Evolutionary conservation across 352 stramenopile genomes (phyloP), one percentile per base, ranked within the genome.

Genomic region (Pythium aquatile): DNA sequence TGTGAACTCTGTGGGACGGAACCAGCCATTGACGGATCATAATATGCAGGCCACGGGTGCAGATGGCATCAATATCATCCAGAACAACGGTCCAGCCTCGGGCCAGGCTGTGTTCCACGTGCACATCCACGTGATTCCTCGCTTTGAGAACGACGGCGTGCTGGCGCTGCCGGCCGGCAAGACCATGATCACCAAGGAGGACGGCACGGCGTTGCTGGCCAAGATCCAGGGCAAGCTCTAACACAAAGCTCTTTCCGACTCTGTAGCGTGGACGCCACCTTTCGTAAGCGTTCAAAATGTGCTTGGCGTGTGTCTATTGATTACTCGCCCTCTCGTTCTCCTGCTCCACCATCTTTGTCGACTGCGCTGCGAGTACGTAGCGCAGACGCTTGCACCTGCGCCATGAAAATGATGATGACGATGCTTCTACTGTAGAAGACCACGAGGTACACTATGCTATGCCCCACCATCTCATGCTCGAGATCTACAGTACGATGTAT

Each of bases 181-280:
- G 37, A 53, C 55, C 10, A 92, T 92, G 84, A 82, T 95, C 64
- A 63, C 65, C 52, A 80, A 83, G 65, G 82, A 86, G 14, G 81
- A 89, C 46, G 86, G 72, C 20, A 32, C 63, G 14, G 76, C 76
- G 37, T 76, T 93, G 68, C 72, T 93, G 55, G 58, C 69, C 29
- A 87, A 93, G 71, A 95, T 95, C 72, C 82, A 95, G 64, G 73
- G 51, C 57, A 82, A 91, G 58, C 78, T 94, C 20, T 85, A 76
- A 74, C 3, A 24, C 20, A 24, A 24, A 24, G 0, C 1, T 24
- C 20, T 24, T 24, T 24, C 20, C 20, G 20, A 24, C 20, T 24
- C 20, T 24, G 3, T 9, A 39, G 29, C 14, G 29, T 48, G 2
- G 11, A 2, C 40, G 20, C 55, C 6, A 10, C 0, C n/a, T 51